Evolutionary conservation across 306 rosid genomes (phyloP).

Genomic region (Rosa rugosa): DNA sequence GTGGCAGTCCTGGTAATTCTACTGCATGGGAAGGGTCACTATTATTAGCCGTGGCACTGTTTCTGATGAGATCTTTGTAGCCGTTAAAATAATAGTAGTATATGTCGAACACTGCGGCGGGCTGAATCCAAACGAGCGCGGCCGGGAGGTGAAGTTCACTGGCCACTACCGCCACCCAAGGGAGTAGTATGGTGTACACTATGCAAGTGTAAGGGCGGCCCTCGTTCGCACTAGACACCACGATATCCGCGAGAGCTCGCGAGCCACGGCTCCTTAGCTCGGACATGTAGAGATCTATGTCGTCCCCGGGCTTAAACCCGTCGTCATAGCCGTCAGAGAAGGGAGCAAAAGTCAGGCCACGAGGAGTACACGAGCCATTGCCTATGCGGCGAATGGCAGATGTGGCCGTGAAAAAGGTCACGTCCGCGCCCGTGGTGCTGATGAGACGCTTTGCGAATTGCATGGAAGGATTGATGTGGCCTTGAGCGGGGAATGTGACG

Average conservation of each 20-base stretch:
- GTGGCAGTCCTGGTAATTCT: conserved; percentile 32
- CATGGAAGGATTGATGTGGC: conserved; percentile 44
- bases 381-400: conserved; percentile 20
- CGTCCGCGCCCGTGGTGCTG: conserved; percentile 15
- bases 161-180: conserved; percentile 37
- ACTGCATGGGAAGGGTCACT: not conserved
- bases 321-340: conserved; percentile 43
- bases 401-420: conserved; percentile 31
- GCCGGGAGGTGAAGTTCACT: conserved; percentile 20
- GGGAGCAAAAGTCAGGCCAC: conserved; percentile 19
- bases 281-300: not conserved
- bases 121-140: conserved; percentile 39
- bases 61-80: conserved; percentile 4
- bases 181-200: conserved; percentile 25
- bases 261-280: conserved; percentile 25
- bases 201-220: conserved; percentile 31
- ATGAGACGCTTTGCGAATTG: conserved; percentile 39
- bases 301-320: conserved; percentile 7
- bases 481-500: conserved; percentile 26
- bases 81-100: conserved; percentile 38
- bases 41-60: not conserved
- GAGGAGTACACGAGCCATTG: not conserved
- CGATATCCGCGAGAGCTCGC: conserved; percentile 15
- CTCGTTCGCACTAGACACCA: conserved; percentile 3
- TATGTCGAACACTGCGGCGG: conserved; percentile 39